Base-by-base conservation (phyloP, 106 monocot species). In the Dendrobium chrysotoxum region DNA sequence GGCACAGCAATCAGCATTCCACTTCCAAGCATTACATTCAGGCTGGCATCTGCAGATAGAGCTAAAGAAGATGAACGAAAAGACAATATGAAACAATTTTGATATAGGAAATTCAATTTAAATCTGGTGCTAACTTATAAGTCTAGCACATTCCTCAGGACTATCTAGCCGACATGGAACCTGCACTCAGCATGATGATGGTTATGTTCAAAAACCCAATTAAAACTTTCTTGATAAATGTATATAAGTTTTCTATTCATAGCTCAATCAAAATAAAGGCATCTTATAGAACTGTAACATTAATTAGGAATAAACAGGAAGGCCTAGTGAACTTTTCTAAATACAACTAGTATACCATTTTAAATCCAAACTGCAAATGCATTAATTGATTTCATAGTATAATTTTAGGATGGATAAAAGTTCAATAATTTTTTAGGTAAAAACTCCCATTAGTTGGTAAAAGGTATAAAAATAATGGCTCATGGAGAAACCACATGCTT, bases 1-100 rank as follows among this genome's bases (percentile, higher is more conserved):
- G 99, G 99, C 76, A 99, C 99, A 70, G 95, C 89, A 84, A 99
- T 93, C 41, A 99, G 75, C 26, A 91, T 93, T 28, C 99, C 99
- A 82, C 82, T 84, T 66, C 90, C 93, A 78, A 95, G 87, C 57
- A 83, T 70, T 64, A 91, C 77, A 25, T 64, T 88, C 57, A 84
- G 67, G 87, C 80, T 95, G 86, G 95, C 86, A 91, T 93, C 98
- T 98, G 87, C 81, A 87, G 17, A 46, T 46, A 82, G 12, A 83
- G n/a, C 35, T 66, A 78, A 7, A 7, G 20, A 66, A 84, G 28
- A 78, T 57, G 0, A 40, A 58, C 39, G 35, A 77, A 71, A 23
- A 72, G 18, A 77, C 46, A 41, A 23, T 31, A 77, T 79, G 13
- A 45, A 57, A 16, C 21, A 57, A 57, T 57, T 57, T 18, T 13